Conservation (phyloP, 768 basidiomycete species). For the Cubamyces sp. region DNA sequence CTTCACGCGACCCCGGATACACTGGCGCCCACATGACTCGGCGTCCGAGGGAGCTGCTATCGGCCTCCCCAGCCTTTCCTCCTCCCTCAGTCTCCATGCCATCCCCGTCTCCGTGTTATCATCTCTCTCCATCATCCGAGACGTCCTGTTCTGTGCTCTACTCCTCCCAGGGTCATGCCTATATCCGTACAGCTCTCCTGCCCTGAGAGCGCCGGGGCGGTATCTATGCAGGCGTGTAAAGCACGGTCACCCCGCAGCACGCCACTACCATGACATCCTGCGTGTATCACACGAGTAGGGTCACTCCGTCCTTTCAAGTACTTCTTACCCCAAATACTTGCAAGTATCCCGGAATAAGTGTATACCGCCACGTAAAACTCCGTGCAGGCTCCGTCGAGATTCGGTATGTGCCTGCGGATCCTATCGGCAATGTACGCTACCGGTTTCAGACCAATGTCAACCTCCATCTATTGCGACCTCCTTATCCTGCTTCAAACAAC, state of each 20-base stretch:
- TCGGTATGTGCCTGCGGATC: neutral
- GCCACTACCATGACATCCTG: constrained; percentile 17
- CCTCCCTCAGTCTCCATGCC: neutral
- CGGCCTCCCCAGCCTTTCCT: neutral
- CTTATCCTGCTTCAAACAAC: neutral
- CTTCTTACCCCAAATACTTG: neutral
- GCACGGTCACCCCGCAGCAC: constrained; percentile 7
- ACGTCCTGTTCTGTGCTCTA: neutral
- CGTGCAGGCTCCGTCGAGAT: neutral
- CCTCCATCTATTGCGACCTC: neutral
- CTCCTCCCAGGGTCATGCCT: neutral
- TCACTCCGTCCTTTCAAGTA: neutral
- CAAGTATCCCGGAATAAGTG: neutral
- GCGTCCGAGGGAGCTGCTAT: neutral
- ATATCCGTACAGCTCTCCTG: neutral
- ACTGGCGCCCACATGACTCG: constrained; percentile 12
- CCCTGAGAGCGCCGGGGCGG: constrained; percentile 4
- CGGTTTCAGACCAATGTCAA: neutral
- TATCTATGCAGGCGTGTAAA: constrained; percentile 4
- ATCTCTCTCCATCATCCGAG: neutral
- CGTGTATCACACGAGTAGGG: constrained; percentile 25
- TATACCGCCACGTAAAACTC: neutral
- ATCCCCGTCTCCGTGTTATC: neutral
- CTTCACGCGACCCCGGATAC: constrained; percentile 13
- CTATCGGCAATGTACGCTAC: neutral